These are phyloP conservation scores for Toxoplasma gondii DNA, from an alignment of 169 alveolate species.

Conservation along the genomic window DNA sequence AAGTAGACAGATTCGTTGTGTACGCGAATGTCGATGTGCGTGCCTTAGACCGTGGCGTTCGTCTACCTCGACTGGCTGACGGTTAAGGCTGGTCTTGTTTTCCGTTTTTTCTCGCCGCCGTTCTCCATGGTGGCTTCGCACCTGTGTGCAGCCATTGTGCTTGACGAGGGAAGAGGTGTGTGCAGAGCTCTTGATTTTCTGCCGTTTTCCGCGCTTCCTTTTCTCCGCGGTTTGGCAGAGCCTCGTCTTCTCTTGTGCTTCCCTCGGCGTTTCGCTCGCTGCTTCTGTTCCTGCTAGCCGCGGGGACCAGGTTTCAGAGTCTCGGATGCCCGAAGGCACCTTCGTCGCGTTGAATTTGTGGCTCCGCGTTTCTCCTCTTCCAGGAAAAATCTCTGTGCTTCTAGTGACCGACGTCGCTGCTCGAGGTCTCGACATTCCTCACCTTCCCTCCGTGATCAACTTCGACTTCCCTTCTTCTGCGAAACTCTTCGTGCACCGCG, in stretches of 20 bases:
- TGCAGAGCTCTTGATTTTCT: too few relatives aligned
- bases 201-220: too few relatives aligned
- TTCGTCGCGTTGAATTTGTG: too few relatives aligned
- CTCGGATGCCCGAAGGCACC: too few relatives aligned
- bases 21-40: too few relatives aligned
- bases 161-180: too few relatives aligned
- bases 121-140: not conserved
- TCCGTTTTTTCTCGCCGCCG: slow-evolving; percentile 23
- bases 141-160: too few relatives aligned
- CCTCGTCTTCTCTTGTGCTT: not conserved
- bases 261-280: not conserved
- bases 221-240: too few relatives aligned
- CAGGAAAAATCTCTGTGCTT: slow-evolving; percentile 75
- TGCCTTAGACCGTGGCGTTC: too few relatives aligned
- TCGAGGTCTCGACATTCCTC: slow-evolving; percentile 98
- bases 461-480: slow-evolving; percentile 96
- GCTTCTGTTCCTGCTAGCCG: not conserved
- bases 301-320: too few relatives aligned
- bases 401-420: slow-evolving; percentile 99
- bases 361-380: not conserved
- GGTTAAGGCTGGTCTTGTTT: slow-evolving; percentile 24
- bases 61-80: too few relatives aligned
- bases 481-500: slow-evolving; percentile 97
- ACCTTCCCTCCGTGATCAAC: slow-evolving; percentile 94
- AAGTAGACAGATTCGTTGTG: not conserved